Percentiles rank a stretch among this genome's conserved stretches.
Conservation (phyloP, 1,284 basidiomycete species). For the Leccinum fallax region DNA sequence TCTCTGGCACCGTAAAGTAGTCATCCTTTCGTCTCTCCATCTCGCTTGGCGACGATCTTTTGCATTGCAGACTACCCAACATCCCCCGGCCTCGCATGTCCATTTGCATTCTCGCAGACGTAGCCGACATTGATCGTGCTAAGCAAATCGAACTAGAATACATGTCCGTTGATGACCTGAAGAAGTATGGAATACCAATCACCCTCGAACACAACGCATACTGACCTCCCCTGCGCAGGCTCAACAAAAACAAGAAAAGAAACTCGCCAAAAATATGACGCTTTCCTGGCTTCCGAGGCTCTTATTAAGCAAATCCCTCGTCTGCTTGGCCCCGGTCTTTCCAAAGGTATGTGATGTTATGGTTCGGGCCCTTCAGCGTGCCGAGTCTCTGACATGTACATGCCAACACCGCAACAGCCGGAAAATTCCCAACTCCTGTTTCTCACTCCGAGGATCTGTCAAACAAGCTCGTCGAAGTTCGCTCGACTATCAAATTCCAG, state of each 20-base stretch:
- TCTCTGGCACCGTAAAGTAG: slow-evolving; percentile 95
- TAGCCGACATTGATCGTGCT: slow-evolving; percentile 97
- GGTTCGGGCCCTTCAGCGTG: neutral
- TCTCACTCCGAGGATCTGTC: slow-evolving; percentile 90
- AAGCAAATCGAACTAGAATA: slow-evolving; percentile 98
- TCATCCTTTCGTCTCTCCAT: slow-evolving; percentile 18
- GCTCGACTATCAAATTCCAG: slow-evolving; percentile 99
- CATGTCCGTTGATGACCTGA: slow-evolving; percentile 99
- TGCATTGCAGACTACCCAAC: slow-evolving; percentile 77
- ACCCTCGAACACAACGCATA: neutral
- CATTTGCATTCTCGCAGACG: slow-evolving; percentile 99
- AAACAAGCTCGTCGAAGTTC: slow-evolving; percentile 95
- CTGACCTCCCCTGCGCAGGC: slow-evolving; percentile 45
- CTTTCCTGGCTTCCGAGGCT: slow-evolving; percentile 97
- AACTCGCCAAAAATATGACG: slow-evolving; percentile 99
- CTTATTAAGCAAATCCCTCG: slow-evolving; percentile 99
- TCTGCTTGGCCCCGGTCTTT: slow-evolving; percentile 99
- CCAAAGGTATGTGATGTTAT: slow-evolving; percentile 69
- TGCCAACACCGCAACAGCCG: slow-evolving; percentile 55
- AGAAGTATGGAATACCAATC: slow-evolving; percentile 69
- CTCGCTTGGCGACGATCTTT: neutral
- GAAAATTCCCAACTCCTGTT: slow-evolving; percentile 99
- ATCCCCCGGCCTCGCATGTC: slow-evolving; percentile 99
- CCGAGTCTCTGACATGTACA: slow-evolving; percentile 2
- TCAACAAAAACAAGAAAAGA: slow-evolving; percentile 99